phyloP scores from a whole-genome alignment of 768 basidiomycete genomes.

The Sporobolomyces roseus region DNA sequence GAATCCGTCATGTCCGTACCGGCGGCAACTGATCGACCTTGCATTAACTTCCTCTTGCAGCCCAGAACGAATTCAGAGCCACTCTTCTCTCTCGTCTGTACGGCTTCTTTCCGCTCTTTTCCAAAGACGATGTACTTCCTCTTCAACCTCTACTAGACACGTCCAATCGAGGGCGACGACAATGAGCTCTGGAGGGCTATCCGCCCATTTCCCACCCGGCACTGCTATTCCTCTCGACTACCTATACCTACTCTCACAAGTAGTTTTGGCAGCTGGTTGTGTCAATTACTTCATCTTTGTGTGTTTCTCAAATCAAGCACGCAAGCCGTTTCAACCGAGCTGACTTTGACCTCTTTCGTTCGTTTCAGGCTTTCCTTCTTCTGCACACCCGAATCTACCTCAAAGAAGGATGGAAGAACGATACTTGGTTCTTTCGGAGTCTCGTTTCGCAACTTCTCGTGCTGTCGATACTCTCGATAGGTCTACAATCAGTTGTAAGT shows the following conservation, averaged over 20 bases:
- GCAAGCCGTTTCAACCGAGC: background rate
- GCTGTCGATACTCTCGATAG: background rate
- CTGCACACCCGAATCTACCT: background rate
- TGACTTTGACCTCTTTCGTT: no score
- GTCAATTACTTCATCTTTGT: constrained; percentile 18
- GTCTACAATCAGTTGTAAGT: background rate
- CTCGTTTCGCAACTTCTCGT: background rate
- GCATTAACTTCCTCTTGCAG: no score
- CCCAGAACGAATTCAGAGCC: no score
- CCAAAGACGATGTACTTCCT: background rate
- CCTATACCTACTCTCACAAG: background rate
- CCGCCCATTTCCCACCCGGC: background rate
- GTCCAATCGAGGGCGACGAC: background rate
- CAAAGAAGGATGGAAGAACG: constrained; percentile 1
- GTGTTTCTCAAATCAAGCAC: background rate
- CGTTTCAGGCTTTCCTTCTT: background rate
- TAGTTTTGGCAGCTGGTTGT: constrained; percentile 1
- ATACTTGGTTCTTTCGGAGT: constrained; percentile 10
- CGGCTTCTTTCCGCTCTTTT: no score
- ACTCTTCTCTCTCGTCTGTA: no score
- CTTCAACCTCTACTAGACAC: background rate
- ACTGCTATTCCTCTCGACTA: background rate
- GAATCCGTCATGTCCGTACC: no score
- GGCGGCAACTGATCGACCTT: no score
- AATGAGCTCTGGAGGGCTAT: constrained; percentile 2